Percentiles rank a stretch among this genome's conserved stretches.
phyloP scores from a whole-genome alignment of 2,329 filamentous ascomycete genomes.

The Akanthomyces lecanii region DNA sequence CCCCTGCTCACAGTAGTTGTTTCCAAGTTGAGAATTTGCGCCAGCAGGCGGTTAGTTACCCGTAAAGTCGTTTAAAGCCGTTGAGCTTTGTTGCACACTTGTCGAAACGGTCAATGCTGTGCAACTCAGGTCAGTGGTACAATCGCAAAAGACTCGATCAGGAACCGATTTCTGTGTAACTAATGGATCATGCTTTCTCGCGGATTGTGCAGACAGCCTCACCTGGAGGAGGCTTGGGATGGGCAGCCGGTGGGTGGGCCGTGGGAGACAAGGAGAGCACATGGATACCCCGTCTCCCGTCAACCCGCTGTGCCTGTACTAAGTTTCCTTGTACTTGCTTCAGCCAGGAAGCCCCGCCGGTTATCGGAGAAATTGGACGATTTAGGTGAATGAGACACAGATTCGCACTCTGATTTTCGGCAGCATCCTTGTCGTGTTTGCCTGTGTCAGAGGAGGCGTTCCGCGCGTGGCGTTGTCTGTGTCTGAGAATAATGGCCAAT shows the following conservation, averaged over 20 bases:
- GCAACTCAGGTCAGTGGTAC: background rate
- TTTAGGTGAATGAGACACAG: too few species aligned
- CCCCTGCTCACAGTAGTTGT: too few species aligned
- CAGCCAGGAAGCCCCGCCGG: background rate
- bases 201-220: background rate
- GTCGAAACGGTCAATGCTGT: background rate
- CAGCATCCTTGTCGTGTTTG: background rate
- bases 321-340: too few species aligned
- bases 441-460: background rate
- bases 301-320: too few species aligned
- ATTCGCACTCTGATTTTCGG: background rate
- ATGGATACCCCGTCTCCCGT: too few species aligned
- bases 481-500: conserved; percentile 1
- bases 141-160: background rate
- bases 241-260: too few species aligned
- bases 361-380: background rate
- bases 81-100: background rate
- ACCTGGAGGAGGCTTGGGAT: background rate
- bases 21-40: background rate
- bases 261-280: too few species aligned
- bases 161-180: background rate
- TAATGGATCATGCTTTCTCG: background rate
- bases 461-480: background rate
- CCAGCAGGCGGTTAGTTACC: background rate
- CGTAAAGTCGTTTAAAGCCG: background rate